Evolutionary conservation across 192 early-diverging fungal genomes (phyloP), one percentile per base, ranked within the genome.

Genomic region (Chytriomyces sp.): DNA sequence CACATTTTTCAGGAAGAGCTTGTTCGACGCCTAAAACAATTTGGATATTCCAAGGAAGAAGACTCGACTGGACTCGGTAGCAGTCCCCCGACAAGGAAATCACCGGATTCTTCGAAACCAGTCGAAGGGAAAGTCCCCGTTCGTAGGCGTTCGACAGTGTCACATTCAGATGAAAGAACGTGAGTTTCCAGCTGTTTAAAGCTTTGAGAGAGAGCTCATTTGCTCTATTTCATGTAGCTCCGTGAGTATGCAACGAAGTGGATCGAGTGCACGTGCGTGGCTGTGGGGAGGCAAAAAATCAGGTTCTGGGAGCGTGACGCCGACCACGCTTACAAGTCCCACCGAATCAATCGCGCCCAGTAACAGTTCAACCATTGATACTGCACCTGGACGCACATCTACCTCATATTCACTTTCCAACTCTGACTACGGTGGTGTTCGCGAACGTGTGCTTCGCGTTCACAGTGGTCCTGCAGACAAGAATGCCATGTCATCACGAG

Each of bases 1-100:
- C 41, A 77, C 60, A 71, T 79, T 64, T 79, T 75, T 66, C 30
- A 76, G 40, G 71, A 69, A 14, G 79, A 78, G 54, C 66, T 68
- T 53, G 33, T 25, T 10, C 39, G 66, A 8, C 6, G 66, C 19
- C 17, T 68, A 37, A 37, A 56, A 56, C 19, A 68, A 34, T 68
- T 54, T 56, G 52, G 66, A 30, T 56, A 54, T 55, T 1, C 34
- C 28, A 39, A 64, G 28, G 8, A 56, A 31, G 52, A 56, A 32
- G 53, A 49, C 44, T n/a, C n/a, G n/a, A n/a, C n/a, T n/a, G n/a
- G n/a, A n/a, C n/a, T n/a, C n/a, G 44, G 22, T 49, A n/a, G 44
- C 44, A n/a, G 44, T 49, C 44, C 3, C 3, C 22, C 22, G 44
- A 22, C 44, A 49, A 49, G 44, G 17, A 49, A 22, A 3, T 49